Conservation (phyloP, 169 alveolate species). For the Cryptosporidium parvum region DNA sequence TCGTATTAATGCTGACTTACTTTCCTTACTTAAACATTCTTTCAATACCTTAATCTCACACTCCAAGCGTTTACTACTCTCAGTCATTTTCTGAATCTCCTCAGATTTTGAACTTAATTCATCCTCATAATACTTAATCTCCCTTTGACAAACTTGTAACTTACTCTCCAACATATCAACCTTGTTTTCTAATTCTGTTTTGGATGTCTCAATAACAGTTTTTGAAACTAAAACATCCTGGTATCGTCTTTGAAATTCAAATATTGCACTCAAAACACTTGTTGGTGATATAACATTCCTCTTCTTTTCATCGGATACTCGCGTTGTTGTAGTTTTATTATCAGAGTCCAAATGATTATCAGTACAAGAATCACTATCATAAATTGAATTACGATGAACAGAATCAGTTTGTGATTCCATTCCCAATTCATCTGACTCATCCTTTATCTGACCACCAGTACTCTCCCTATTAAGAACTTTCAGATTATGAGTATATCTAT, state of each 20-base stretch:
- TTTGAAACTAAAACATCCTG: conserved; percentile 70
- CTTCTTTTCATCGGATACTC: background rate
- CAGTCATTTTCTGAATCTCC: conserved; percentile 11
- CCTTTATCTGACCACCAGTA: conserved; percentile 10
- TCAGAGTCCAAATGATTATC: background rate
- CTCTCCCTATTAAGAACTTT: conserved; percentile 23
- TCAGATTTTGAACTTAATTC: conserved; percentile 33
- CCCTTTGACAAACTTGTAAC: conserved; percentile 60
- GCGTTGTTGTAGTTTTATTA: background rate
- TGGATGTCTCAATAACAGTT: conserved; percentile 62
- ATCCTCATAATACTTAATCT: conserved; percentile 49
- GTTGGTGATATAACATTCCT: conserved; percentile 45
- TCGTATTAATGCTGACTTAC: background rate
- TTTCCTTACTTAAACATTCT: conserved; percentile 59
- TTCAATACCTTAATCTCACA: conserved; percentile 42
- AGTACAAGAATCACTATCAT: background rate
- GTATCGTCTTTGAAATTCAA: conserved; percentile 72
- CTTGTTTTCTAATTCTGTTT: conserved; percentile 49
- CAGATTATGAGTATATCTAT: conserved; percentile 63
- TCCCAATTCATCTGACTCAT: background rate
- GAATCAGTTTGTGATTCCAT: background rate
- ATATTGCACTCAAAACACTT: conserved; percentile 66
- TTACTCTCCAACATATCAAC: conserved; percentile 47
- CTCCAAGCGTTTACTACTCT: conserved; percentile 35
- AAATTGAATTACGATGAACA: background rate